Conservation (phyloP, 371 early-diverging fungal species). For the Lichtheimia ornata region DNA sequence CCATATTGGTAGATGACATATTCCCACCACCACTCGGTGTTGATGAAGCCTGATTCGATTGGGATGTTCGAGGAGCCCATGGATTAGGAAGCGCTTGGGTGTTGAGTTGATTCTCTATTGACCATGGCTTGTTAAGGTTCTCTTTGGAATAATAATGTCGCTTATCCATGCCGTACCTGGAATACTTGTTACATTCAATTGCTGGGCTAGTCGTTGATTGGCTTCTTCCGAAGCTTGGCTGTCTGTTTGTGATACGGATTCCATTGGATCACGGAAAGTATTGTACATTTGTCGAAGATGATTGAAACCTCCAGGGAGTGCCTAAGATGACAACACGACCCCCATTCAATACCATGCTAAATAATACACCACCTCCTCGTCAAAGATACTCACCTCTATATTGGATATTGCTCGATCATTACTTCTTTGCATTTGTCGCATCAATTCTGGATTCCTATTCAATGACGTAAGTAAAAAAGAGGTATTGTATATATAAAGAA, state of each 20-base stretch:
- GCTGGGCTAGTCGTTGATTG: constrained; percentile 69
- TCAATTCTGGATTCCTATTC: constrained; percentile 74
- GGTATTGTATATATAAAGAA: neutral
- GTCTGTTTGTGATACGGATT: constrained; percentile 43
- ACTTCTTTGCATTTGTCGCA: constrained; percentile 82
- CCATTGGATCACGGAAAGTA: constrained; percentile 74
- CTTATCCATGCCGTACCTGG: constrained; percentile 30
- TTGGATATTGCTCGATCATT: constrained; percentile 88
- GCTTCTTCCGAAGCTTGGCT: constrained; percentile 59
- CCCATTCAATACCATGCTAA: neutral
- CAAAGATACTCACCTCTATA: constrained; percentile 58
- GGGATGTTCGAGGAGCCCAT: constrained; percentile 59
- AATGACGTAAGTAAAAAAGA: neutral
- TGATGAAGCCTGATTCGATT: neutral
- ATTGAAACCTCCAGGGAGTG: constrained; percentile 83
- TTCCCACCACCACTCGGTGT: neutral
- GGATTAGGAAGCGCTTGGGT: constrained; percentile 86
- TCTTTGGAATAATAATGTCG: neutral
- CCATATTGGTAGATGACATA: neutral
- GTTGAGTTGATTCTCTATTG: constrained; percentile 62
- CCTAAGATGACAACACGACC: constrained; percentile 17
- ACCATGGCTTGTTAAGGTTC: neutral
- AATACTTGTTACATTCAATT: constrained; percentile 63
- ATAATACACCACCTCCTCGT: neutral
- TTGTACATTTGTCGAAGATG: constrained; percentile 82